These are phyloP conservation scores for Fusarium denticulatum DNA, from an alignment of 2,329 filamentous ascomycete genomes.

Conservation along the genomic window DNA sequence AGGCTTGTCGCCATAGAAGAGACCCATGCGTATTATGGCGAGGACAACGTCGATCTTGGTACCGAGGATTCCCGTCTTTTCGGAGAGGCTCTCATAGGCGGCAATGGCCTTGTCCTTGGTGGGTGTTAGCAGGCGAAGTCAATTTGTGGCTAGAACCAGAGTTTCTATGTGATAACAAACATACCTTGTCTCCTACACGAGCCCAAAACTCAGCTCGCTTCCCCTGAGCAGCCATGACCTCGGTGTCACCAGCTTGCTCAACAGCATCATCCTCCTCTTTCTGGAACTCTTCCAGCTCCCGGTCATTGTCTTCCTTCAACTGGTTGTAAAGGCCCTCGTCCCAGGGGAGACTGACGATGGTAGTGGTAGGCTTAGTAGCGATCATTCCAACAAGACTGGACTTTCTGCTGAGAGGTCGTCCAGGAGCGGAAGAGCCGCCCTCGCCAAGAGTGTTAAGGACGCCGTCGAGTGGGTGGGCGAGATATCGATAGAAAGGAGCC, in stretches of 20 bases:
- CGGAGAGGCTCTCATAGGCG: slow-evolving; percentile 90
- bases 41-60: slow-evolving; percentile 98
- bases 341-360: slow-evolving; percentile 81
- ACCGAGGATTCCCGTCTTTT: slow-evolving; percentile 96
- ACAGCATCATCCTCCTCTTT: slow-evolving; percentile 93
- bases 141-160: neutral
- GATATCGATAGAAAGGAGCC: slow-evolving; percentile 86
- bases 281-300: slow-evolving; percentile 78
- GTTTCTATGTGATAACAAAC: slow-evolving; percentile 11
- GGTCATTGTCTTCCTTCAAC: slow-evolving; percentile 79
- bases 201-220: slow-evolving; percentile 98
- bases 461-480: slow-evolving; percentile 83
- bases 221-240: slow-evolving; percentile 89
- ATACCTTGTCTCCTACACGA: slow-evolving; percentile 92
- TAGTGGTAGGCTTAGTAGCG: slow-evolving; percentile 72
- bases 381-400: slow-evolving; percentile 79
- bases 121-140: slow-evolving; percentile 23
- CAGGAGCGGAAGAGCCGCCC: slow-evolving; percentile 57
- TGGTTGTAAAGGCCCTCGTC: slow-evolving; percentile 87
- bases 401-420: slow-evolving; percentile 73
- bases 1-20: slow-evolving; percentile 95
- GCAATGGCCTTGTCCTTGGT: slow-evolving; percentile 89
- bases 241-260: slow-evolving; percentile 95
- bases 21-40: slow-evolving; percentile 91
- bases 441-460: slow-evolving; percentile 83